Conservation (phyloP, 805 yeast genomes). For the Ogataea saltuana region DNA sequence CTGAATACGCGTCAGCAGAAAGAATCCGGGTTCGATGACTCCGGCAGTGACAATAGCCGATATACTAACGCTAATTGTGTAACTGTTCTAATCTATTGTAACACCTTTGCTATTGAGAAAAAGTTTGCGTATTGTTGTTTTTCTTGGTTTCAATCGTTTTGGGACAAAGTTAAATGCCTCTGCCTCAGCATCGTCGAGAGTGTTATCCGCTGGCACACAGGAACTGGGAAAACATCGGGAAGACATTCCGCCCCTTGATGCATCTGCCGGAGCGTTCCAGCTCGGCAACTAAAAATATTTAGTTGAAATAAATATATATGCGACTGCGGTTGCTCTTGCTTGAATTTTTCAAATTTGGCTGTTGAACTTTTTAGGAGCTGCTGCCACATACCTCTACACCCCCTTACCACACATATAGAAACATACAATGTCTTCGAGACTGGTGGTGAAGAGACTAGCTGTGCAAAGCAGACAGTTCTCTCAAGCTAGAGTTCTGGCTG, state of each 20-base stretch:
- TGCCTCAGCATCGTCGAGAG: neutral
- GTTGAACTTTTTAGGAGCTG: no score
- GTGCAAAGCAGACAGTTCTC: conserved; percentile 26
- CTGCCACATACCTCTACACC: neutral
- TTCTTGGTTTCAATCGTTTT: neutral
- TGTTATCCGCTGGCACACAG: no score
- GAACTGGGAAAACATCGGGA: neutral
- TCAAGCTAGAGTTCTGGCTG: conserved; percentile 19
- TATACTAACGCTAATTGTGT: neutral
- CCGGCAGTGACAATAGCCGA: neutral
- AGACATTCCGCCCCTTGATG: neutral
- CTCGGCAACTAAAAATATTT: neutral
- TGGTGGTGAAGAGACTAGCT: conserved; percentile 15
- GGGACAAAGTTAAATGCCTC: neutral
- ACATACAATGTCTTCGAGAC: conserved; percentile 6
- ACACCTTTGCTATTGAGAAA: no score
- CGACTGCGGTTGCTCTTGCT: neutral
- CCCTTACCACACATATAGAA: conserved; percentile 1
- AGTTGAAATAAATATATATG: neutral
- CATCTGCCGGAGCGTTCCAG: neutral
- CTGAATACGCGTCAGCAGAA: neutral
- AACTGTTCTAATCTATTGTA: no score
- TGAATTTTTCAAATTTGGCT: neutral
- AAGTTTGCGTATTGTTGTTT: neutral
- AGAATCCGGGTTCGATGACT: conserved; percentile 6